Conservation (phyloP, 1,284 basidiomycete species). For the Melanopsichium pennsylvanicum region DNA sequence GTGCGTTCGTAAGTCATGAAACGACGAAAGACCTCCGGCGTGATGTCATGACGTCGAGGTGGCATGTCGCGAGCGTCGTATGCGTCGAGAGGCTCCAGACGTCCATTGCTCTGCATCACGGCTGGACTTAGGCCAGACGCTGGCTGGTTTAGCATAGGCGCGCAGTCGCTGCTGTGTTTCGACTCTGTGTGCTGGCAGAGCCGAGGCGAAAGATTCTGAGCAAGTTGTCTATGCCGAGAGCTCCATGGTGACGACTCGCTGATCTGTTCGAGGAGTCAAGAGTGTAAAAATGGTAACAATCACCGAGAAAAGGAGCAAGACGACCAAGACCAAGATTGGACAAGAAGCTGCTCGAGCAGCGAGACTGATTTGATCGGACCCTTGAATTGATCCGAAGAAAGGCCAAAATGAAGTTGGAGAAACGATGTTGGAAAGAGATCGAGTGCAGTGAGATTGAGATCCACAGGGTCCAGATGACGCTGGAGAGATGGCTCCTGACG, state of each 20-base stretch:
- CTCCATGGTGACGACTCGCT: neutral
- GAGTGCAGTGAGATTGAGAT: too few relatives aligned
- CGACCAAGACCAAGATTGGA: too few relatives aligned
- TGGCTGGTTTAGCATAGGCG: neutral
- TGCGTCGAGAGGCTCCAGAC: neutral
- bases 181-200: neutral
- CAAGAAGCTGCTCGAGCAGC: too few relatives aligned
- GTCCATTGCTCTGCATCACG: constrained; percentile 10
- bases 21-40: constrained; percentile 24
- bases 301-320: too few relatives aligned
- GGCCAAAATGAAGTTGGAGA: too few relatives aligned
- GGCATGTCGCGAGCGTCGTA: neutral
- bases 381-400: too few relatives aligned
- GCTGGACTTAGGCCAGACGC: constrained; percentile 5
- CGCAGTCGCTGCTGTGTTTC: neutral
- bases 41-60: constrained; percentile 7
- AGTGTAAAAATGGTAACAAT: too few relatives aligned
- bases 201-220: neutral
- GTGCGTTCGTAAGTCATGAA: constrained; percentile 28
- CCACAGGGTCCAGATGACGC: too few relatives aligned
- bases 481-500: too few relatives aligned
- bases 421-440: too few relatives aligned
- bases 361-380: too few relatives aligned
- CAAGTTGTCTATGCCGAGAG: neutral
- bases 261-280: too few relatives aligned